Conservation (phyloP, 2,329 filamentous ascomycete genomes). For the Nothophoma quercina region DNA sequence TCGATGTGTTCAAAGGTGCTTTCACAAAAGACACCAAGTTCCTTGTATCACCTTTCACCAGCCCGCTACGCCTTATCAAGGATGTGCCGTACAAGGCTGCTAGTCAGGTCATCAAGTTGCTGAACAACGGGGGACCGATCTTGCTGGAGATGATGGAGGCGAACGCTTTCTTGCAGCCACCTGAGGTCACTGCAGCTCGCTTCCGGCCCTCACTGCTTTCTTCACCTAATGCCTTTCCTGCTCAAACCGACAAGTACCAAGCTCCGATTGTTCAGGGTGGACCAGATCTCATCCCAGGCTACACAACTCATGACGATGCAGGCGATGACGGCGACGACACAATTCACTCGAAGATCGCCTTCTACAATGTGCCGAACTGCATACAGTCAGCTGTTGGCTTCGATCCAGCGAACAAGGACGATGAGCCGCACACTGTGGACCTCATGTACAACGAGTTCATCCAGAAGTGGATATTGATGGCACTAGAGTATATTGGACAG, state of each 20-base stretch:
- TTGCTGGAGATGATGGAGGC: conserved; percentile 43
- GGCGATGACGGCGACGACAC: conserved; percentile 91
- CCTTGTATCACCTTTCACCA: conserved; percentile 87
- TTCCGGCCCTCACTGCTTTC: conserved; percentile 19
- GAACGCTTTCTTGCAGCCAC: conserved; percentile 52
- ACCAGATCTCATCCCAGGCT: conserved; percentile 70
- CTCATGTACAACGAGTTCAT: conserved; percentile 93
- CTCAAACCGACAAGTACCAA: conserved; percentile 6
- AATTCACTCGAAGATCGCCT: conserved; percentile 75
- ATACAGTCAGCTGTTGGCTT: conserved; percentile 75
- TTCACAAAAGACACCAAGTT: conserved; percentile 90
- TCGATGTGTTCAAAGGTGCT: conserved; percentile 91
- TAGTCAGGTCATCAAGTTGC: conserved; percentile 67
- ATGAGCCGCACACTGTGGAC: conserved; percentile 76
- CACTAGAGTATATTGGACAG: conserved; percentile 69
- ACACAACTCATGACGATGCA: conserved; percentile 87
- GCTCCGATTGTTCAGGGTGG: conserved; percentile 10
- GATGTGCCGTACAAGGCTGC: conserved; percentile 83
- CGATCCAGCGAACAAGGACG: conserved; percentile 46
- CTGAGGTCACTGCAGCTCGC: conserved; percentile 52
- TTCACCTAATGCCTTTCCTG: not conserved
- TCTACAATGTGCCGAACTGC: conserved; percentile 83
- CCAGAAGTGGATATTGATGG: conserved; percentile 78
- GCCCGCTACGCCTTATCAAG: conserved; percentile 76
- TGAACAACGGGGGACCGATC: conserved; percentile 66